These are phyloP conservation scores for Phytophthora pluvialis DNA, from an alignment of 352 stramenopile genomes.

Conservation along the genomic window DNA sequence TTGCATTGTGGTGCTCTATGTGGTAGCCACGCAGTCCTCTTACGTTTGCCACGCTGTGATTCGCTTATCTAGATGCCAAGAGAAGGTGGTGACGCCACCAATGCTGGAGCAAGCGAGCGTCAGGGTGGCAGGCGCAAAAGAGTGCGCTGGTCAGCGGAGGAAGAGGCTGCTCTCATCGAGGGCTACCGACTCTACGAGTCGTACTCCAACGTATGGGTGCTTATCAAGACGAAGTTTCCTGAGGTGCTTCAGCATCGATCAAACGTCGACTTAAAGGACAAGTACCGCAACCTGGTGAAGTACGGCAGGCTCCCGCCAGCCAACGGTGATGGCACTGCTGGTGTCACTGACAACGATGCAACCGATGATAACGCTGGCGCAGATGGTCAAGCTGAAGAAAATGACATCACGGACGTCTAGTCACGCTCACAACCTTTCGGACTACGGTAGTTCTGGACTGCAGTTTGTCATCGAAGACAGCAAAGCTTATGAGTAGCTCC, in stretches of 20 bases:
- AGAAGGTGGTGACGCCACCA: constrained; percentile 10
- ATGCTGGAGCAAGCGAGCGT: not conserved
- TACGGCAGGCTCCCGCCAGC: constrained; percentile 41
- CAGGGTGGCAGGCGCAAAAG: constrained; percentile 15
- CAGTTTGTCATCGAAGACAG: not conserved
- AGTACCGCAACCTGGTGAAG: constrained; percentile 78
- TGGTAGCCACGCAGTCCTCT: not conserved
- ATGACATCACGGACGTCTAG: not conserved
- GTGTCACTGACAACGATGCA: constrained; percentile 24
- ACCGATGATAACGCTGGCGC: constrained; percentile 20
- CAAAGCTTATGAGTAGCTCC: not conserved
- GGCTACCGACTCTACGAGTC: constrained; percentile 59
- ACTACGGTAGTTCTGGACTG: too few relatives aligned
- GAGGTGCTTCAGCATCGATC: constrained; percentile 54
- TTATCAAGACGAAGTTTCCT: constrained; percentile 68
- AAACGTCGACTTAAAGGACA: constrained; percentile 87
- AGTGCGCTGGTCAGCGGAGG: constrained; percentile 59
- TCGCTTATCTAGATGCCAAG: constrained; percentile 10
- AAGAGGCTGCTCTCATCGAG: constrained; percentile 65
- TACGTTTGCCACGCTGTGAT: not conserved
- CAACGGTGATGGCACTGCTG: constrained; percentile 1
- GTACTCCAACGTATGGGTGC: constrained; percentile 66
- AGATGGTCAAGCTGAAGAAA: constrained; percentile 13
- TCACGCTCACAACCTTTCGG: not conserved
- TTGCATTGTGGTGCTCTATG: not conserved